phyloP scores from a whole-genome alignment of 2,329 filamentous ascomycete species.

The Elsinoe arachidis region DNA sequence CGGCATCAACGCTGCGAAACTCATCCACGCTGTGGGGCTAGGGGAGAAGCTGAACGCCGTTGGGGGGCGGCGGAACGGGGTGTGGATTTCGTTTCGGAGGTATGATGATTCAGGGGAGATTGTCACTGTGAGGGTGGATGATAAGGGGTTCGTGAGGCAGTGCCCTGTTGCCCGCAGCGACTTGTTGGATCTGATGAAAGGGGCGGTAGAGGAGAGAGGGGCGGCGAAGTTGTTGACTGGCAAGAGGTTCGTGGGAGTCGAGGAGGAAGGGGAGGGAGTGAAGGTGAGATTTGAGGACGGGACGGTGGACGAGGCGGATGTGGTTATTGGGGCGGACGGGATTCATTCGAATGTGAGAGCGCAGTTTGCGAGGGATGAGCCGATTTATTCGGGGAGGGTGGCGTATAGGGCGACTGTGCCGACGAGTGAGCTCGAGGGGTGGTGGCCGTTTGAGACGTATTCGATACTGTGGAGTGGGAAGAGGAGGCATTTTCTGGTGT shows the following conservation, averaged over 20 bases:
- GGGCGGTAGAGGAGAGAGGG: conserved; percentile 18
- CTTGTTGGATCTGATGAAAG: conserved; percentile 23
- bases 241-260: conserved; percentile 20
- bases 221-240: conserved; percentile 24
- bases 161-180: conserved; percentile 22
- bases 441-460: conserved; percentile 20
- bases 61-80: conserved; percentile 24
- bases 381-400: conserved; percentile 44
- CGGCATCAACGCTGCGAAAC: conserved; percentile 29
- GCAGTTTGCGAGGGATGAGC: conserved; percentile 42
- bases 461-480: conserved; percentile 27
- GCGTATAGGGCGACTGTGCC: conserved; percentile 31
- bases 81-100: conserved; percentile 30
- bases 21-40: conserved; percentile 29
- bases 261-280: conserved; percentile 29
- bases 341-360: conserved; percentile 50
- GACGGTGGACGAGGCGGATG: conserved; percentile 29
- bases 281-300: conserved; percentile 43
- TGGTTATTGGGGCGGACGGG: conserved; percentile 51
- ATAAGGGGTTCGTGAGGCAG: conserved; percentile 19
- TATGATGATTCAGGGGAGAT: conserved; percentile 30
- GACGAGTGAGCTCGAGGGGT: not conserved
- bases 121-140: conserved; percentile 23
- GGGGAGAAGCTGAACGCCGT: conserved; percentile 25
- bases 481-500: conserved; percentile 31